Evolutionary conservation across 2,329 filamentous ascomycete species (phyloP), one percentile per base, ranked within the genome.

Genomic region (Aspergillus persii): DNA sequence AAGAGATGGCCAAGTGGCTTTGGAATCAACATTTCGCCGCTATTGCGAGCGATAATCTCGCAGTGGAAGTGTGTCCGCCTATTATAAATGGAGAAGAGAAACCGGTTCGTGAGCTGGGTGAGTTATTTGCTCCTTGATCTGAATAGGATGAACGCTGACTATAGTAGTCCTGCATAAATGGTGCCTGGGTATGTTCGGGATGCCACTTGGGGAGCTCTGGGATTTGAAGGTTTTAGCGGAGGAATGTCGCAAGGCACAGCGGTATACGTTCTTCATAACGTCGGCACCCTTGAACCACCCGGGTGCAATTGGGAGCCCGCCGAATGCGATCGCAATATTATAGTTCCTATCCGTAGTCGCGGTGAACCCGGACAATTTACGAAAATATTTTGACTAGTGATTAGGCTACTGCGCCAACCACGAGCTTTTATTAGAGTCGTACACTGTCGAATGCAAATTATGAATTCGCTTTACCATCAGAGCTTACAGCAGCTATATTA

Each of bases 11-110:
- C 3, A 73, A 78, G 8, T 87, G 84, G 83, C 71, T 86, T 8
- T 86, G 84, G 83, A 79, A 86, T 47, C 70, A 77, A 18, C 75
- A 77, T 18, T 85, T 86, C 36, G 66, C 68, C 0, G 70, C 70
- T 4, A 62, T 73, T 12, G 68, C 63, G 1, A 66, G 66, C 23
- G 70, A 73, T 29, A 69, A 66, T 8, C 48, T 66, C 5, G 68
- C 66, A 0, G 67, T 71, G 8, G 70, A 71, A 55, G 65, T 64
- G n/a, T 58, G 68, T 60, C 63, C 68, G 2, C 63, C 64, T 4
- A 60, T 67, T 4, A n/a, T 64, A 0, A 39, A 63, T 50, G 62
- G 59, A 6, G 30, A 64, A 2, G 64, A 62, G 18, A 54, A 57
- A 1, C 56, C 63, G 2, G 48, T 54, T 2, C 57, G 51, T 3